phyloP scores from a whole-genome alignment of 805 yeast genomes.

The Metschnikowia borealis region DNA sequence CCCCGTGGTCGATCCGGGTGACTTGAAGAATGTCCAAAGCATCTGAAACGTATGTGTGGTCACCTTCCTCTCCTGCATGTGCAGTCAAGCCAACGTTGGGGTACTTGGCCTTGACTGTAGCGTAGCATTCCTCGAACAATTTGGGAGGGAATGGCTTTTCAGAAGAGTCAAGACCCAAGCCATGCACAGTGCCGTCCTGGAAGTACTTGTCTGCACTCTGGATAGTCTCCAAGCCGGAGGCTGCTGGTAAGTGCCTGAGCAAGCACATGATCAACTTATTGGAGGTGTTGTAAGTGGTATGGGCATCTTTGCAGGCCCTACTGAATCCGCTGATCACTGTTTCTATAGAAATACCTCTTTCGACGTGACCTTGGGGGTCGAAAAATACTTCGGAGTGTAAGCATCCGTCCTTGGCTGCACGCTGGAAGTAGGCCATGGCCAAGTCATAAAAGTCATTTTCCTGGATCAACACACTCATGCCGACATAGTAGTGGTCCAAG shows the following conservation, averaged over 20 bases:
- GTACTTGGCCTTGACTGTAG: slow-evolving; percentile 41
- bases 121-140: slow-evolving; percentile 61
- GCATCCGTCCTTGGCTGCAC: slow-evolving; percentile 56
- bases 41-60: slow-evolving; percentile 57
- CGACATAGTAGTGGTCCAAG: slow-evolving; percentile 73
- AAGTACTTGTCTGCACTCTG: slow-evolving; percentile 49
- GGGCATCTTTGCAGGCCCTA: slow-evolving; percentile 64
- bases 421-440: slow-evolving; percentile 68
- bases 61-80: slow-evolving; percentile 90
- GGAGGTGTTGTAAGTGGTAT: slow-evolving; percentile 54
- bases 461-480: slow-evolving; percentile 66
- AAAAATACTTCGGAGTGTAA: slow-evolving; percentile 74
- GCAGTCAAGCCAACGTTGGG: slow-evolving; percentile 67
- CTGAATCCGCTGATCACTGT: slow-evolving; percentile 62
- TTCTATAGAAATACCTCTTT: slow-evolving; percentile 58
- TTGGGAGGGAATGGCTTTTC: slow-evolving; percentile 78
- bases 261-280: slow-evolving; percentile 78
- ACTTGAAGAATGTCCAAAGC: slow-evolving; percentile 52
- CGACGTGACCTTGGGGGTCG: slow-evolving; percentile 82
- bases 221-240: slow-evolving; percentile 55
- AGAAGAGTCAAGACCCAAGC: slow-evolving; percentile 78
- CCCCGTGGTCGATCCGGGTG: slow-evolving; percentile 78
- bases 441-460: slow-evolving; percentile 74
- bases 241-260: slow-evolving; percentile 68
- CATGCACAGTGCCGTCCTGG: slow-evolving; percentile 58